A percentile compares a stretch with the other conserved stretches of the same genome.
Evolutionary conservation across 192 early-diverging fungal genomes (phyloP).

Genomic region (Entophlyctis helioformis): DNA sequence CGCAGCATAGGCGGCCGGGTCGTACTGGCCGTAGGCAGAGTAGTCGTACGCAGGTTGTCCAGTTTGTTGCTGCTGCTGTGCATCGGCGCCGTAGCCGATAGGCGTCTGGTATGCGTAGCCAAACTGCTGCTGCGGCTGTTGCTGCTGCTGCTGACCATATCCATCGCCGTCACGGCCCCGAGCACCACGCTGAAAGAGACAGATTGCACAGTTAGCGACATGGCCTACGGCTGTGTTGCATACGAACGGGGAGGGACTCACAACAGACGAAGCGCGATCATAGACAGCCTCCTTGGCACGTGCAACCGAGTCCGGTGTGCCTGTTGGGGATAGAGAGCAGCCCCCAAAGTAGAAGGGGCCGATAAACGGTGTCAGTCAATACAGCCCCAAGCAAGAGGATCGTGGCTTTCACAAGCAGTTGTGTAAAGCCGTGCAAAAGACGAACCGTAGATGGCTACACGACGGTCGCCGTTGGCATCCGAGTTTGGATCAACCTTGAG

Average conservation of each 20-base stretch:
- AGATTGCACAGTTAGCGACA: constrained; percentile 1
- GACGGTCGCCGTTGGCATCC: constrained; percentile 18
- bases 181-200: background rate
- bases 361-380: too few species aligned
- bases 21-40: background rate
- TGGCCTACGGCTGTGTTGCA: background rate
- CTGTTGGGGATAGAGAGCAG: too few species aligned
- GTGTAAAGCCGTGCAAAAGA: too few species aligned
- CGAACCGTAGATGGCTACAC: constrained; percentile 30
- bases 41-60: background rate
- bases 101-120: constrained; percentile 1
- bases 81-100: background rate
- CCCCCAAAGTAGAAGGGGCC: too few species aligned
- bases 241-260: background rate
- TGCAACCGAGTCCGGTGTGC: too few species aligned
- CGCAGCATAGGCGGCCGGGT: background rate
- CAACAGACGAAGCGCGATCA: constrained; percentile 9
- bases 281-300: constrained; percentile 27
- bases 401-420: too few species aligned
- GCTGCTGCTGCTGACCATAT: constrained; percentile 2
- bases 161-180: constrained; percentile 1
- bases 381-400: too few species aligned
- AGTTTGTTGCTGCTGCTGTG: constrained; percentile 7
- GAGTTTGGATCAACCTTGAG: constrained; percentile 51
- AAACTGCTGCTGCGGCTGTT: constrained; percentile 1